These are phyloP conservation scores for Acarospora socialis DNA, from an alignment of 2,329 filamentous ascomycete genomes.

Conservation along the genomic window DNA sequence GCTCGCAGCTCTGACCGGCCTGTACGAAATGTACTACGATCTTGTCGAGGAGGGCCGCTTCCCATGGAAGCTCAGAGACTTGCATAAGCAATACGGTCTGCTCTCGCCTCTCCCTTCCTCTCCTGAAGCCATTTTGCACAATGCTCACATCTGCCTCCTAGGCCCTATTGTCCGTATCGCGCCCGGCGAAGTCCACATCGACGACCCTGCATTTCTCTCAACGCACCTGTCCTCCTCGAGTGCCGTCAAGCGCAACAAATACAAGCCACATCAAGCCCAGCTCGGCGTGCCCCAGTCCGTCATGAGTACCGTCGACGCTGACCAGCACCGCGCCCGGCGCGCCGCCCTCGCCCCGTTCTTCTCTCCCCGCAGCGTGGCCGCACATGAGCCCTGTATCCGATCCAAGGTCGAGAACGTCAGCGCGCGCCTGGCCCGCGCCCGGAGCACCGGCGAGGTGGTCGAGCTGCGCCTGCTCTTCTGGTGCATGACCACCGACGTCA, in stretches of 20 bases:
- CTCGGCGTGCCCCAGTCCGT: constrained; percentile 11
- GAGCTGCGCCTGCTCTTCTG: constrained; percentile 13
- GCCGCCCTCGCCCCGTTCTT: constrained; percentile 31
- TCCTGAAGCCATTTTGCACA: too few species aligned
- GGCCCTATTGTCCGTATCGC: constrained; percentile 24
- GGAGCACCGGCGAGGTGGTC: constrained; percentile 9
- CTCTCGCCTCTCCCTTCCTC: background rate
- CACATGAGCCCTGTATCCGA: constrained; percentile 25
- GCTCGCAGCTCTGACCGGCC: constrained; percentile 7
- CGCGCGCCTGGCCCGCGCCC: constrained; percentile 12
- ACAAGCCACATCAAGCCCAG: constrained; percentile 9
- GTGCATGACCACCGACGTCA: constrained; percentile 23
- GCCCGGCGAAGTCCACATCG: constrained; percentile 25
- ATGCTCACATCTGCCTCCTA: too few species aligned
- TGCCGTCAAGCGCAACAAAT: constrained; percentile 18
- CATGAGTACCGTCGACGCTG: constrained; percentile 25
- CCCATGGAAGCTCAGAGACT: constrained; percentile 15
- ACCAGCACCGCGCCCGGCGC: constrained; percentile 29
- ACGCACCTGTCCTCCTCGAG: constrained; percentile 18
- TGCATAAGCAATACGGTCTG: constrained; percentile 17
- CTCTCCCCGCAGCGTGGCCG: constrained; percentile 25
- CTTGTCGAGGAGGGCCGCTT: constrained; percentile 14
- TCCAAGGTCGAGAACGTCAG: constrained; percentile 20
- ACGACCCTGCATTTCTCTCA: constrained; percentile 19
- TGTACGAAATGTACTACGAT: constrained; percentile 10